Percentiles rank a stretch among this genome's conserved stretches.
Conservation (phyloP, 208 protist species). For the Leptomonas seymouri region DNA sequence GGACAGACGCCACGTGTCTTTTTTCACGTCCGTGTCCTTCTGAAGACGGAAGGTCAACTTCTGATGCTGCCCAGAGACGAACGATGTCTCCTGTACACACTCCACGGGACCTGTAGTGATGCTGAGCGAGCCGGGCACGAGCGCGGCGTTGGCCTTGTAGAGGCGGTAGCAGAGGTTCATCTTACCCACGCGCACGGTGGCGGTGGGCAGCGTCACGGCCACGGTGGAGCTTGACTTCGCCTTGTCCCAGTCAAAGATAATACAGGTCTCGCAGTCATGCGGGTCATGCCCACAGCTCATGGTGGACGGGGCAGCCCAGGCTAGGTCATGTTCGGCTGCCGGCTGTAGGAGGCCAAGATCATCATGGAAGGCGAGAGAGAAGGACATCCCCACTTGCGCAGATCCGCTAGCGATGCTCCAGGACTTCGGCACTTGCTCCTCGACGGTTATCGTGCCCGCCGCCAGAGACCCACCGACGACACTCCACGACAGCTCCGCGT, state of each 20-base stretch:
- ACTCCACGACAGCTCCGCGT: conserved; percentile 58
- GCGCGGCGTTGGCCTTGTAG: conserved; percentile 56
- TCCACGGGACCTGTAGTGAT: conserved; percentile 59
- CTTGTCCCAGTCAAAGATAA: conserved; percentile 58
- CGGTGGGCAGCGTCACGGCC: conserved; percentile 44
- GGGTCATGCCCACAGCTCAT: conserved; percentile 63
- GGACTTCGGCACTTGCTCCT: conserved; percentile 44
- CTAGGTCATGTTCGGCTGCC: conserved; percentile 41
- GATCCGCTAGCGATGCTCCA: conserved; percentile 41
- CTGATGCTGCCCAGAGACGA: conserved; percentile 72
- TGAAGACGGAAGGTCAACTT: conserved; percentile 63
- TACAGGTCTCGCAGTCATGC: conserved; percentile 51
- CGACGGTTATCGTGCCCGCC: conserved; percentile 50
- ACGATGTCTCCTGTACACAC: conserved; percentile 55
- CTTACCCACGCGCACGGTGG: conserved; percentile 45
- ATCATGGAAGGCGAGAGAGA: conserved; percentile 67
- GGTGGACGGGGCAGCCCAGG: conserved; percentile 64
- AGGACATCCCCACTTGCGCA: conserved; percentile 48
- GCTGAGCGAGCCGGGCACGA: conserved; percentile 46
- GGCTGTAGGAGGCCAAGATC: conserved; percentile 38
- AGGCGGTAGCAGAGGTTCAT: conserved; percentile 87
- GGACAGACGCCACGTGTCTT: conserved; percentile 81
- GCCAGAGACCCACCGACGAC: conserved; percentile 69
- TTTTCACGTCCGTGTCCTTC: conserved; percentile 43
- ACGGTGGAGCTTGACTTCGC: conserved; percentile 31